Evolutionary conservation across 345 rosid species (phyloP), one percentile per base, ranked within the genome.

Genomic region (Pistacia atlantica): DNA sequence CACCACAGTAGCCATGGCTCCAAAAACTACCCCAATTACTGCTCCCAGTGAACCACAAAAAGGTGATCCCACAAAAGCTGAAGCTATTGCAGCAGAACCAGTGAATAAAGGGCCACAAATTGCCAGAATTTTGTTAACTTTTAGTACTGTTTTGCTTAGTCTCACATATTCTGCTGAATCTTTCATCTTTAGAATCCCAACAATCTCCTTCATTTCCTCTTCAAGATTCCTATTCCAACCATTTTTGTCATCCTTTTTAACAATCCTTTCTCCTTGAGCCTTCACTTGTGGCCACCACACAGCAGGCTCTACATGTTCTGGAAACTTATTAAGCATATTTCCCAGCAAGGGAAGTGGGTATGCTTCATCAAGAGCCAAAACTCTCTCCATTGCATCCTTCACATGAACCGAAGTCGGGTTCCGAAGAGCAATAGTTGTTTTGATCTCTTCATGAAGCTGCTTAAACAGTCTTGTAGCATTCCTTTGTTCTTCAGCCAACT

Each of bases 261-360:
- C 16, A 35, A n/a, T 2, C 48, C 33, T 20, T 45, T n/a, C 46
- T 17, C 59, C 33, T 51, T 74, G 59, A 3, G 69, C 28, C 69
- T 33, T 51, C 17, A 31, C 33, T 31, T 31, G 33, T 31, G 33
- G 33, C 33, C 33, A 31, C 33, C 33, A 79, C 11, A 54, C 74
- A 0, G 86, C 85, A 1, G 86, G 83, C 72, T 77, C 73, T 59
- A 83, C 73, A 49, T 67, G 67, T 48, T 73, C 9, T 0, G 85
- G 87, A 60, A 72, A 77, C 48, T 81, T 86, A 60, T 81, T 82
- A 3, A 83, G 83, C 86, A 86, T 81, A 54, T 72, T 31, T 55
- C 80, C 87, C 25, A 81, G 49, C 5, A 83, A 65, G 69, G 87
- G 89, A 72, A 86, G 87, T 10, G 89, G 88, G 38, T 81, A 86